Conservation (phyloP, 106 monocot genomes). For the Dendrobium huoshanense region DNA sequence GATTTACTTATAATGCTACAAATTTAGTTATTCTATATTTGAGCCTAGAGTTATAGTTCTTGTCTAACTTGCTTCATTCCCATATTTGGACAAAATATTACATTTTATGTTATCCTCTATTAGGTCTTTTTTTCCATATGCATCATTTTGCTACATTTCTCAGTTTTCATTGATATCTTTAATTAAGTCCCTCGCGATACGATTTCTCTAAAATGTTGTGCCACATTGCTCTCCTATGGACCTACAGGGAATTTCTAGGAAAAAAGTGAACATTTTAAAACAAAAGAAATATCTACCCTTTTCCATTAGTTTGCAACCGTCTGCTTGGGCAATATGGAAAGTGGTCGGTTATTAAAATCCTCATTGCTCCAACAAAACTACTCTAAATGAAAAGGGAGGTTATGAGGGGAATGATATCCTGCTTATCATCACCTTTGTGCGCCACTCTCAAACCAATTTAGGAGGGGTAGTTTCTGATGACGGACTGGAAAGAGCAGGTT, state of each 20-base stretch:
- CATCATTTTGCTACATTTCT: background rate
- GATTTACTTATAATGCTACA: background rate
- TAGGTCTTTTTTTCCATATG: background rate
- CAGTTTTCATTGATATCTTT: background rate
- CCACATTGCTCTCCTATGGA: background rate
- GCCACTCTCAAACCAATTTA: too few species aligned
- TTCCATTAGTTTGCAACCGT: too few species aligned
- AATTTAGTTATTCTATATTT: background rate
- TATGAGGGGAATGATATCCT: too few species aligned
- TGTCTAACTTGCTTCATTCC: background rate
- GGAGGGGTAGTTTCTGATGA: too few species aligned
- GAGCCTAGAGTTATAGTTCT: background rate
- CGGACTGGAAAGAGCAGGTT: too few species aligned
- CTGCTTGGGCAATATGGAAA: too few species aligned
- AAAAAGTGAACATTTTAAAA: background rate
- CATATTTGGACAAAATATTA: too few species aligned
- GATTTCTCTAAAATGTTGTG: too few species aligned
- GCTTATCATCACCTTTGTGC: too few species aligned
- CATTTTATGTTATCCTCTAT: background rate
- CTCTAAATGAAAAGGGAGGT: too few species aligned
- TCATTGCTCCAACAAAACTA: too few species aligned
- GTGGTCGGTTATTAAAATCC: too few species aligned
- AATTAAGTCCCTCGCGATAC: background rate
- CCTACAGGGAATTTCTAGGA: background rate
- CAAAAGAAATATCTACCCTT: background rate